Evolutionary conservation across 75 land plant species (phyloP).

Genomic region (Pinus tabuliformis): DNA sequence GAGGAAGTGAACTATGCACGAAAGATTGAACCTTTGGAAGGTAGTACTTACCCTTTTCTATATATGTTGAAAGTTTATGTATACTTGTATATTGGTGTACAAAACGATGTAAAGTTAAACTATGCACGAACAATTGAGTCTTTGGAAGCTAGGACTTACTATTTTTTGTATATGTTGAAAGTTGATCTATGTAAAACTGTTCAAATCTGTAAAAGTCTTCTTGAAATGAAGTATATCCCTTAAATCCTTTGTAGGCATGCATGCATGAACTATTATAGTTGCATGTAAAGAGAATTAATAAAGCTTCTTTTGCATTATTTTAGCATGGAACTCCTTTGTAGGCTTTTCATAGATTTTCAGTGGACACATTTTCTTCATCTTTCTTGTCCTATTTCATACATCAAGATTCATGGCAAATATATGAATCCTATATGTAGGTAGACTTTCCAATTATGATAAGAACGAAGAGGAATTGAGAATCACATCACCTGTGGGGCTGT

Average conservation of each 20-base stretch:
- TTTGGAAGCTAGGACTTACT: constrained; percentile 55
- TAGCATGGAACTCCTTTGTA: neutral
- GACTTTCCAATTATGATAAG: neutral
- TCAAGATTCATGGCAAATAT: neutral
- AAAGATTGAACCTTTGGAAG: constrained; percentile 81
- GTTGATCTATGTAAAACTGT: neutral
- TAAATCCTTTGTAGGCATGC: neutral
- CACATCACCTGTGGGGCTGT: neutral
- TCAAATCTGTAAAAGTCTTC: neutral
- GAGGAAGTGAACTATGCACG: constrained; percentile 87
- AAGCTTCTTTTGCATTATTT: neutral
- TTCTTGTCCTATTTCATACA: neutral
- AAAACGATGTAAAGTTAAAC: constrained; percentile 77
- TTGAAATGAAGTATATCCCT: neutral
- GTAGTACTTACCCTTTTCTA: constrained; percentile 22
- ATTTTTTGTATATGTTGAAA: constrained; percentile 3
- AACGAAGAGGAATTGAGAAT: neutral
- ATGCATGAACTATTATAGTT: neutral
- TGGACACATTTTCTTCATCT: neutral
- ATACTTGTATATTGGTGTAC: constrained; percentile 76
- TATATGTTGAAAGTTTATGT: neutral
- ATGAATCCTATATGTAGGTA: neutral
- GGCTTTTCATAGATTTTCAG: neutral
- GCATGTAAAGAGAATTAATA: neutral
- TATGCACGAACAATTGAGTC: constrained; percentile 86